phyloP scores from a whole-genome alignment of 2,329 filamentous ascomycete species.

The Ophiostoma populinum region DNA sequence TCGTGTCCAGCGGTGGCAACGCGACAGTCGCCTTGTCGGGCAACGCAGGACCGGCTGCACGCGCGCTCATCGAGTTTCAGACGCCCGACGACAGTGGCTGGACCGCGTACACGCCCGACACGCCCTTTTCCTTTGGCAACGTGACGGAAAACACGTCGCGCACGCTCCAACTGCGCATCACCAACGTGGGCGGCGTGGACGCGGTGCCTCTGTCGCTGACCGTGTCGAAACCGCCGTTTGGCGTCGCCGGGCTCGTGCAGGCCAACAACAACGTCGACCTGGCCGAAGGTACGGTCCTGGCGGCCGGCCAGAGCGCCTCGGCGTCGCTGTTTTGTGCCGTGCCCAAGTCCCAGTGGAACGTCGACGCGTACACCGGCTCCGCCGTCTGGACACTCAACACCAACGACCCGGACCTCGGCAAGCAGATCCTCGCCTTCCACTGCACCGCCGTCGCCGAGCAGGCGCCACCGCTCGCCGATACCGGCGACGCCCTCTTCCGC shows the following conservation, averaged over 20 bases:
- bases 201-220: constrained; percentile 35
- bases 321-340: constrained; percentile 37
- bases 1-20: constrained; percentile 31
- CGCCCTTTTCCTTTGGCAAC: constrained; percentile 35
- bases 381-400: constrained; percentile 40
- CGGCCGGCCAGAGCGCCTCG: constrained; percentile 30
- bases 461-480: constrained; percentile 26
- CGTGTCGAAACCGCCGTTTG: constrained; percentile 44
- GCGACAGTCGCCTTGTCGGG: constrained; percentile 30
- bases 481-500: constrained; percentile 29
- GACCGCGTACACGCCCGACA: constrained; percentile 26
- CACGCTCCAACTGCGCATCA: constrained; percentile 32
- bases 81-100: constrained; percentile 30
- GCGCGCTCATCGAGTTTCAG: constrained; percentile 37
- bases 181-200: constrained; percentile 32
- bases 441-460: constrained; percentile 36
- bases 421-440: constrained; percentile 32
- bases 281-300: constrained; percentile 35
- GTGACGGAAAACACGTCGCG: constrained; percentile 33
- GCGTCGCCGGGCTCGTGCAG: constrained; percentile 33
- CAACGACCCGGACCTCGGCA: constrained; percentile 33
- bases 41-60: constrained; percentile 30
- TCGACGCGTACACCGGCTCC: constrained; percentile 28
- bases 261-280: constrained; percentile 39
- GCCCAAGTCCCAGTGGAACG: constrained; percentile 39